Percentiles rank a stretch among this genome's conserved stretches.
phyloP scores from a whole-genome alignment of 164 flowering plant species.

The Sedum album region DNA sequence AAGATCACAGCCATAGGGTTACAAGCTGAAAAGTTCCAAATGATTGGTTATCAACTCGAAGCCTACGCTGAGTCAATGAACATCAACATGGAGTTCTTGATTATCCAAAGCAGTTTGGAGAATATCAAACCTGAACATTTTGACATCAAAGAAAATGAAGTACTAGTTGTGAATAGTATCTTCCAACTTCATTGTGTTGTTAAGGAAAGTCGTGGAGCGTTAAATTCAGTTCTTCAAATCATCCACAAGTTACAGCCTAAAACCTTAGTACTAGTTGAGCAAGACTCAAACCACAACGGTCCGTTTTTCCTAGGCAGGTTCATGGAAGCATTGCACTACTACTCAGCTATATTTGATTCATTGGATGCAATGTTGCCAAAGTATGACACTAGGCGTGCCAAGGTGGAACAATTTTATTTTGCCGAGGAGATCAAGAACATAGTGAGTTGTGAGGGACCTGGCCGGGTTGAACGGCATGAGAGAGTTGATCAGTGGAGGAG shows the following conservation, averaged over 20 bases:
- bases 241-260: conserved; percentile 43
- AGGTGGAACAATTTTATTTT: conserved; percentile 56
- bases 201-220: conserved; percentile 56
- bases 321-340: conserved; percentile 55
- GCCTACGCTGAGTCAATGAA: conserved; percentile 29
- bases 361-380: conserved; percentile 52
- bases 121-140: conserved; percentile 30
- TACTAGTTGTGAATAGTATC: conserved; percentile 45
- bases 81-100: conserved; percentile 33
- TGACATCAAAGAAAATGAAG: conserved; percentile 25
- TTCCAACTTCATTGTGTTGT: conserved; percentile 56
- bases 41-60: conserved; percentile 36
- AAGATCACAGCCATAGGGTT: conserved; percentile 43
- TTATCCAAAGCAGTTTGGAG: conserved; percentile 42
- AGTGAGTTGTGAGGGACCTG: conserved; percentile 58
- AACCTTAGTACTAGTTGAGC: conserved; percentile 40
- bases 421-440: conserved; percentile 63
- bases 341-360: conserved; percentile 53
- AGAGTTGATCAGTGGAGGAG: conserved; percentile 54
- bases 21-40: conserved; percentile 16
- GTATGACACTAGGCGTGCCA: conserved; percentile 49
- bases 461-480: conserved; percentile 53
- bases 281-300: conserved; percentile 59
- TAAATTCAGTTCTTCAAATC: conserved; percentile 43
- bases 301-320: conserved; percentile 60